Evolutionary conservation across 1,139 yeast genomes (phyloP), one percentile per base, ranked within the genome.

Genomic region (Pneumocystis oryctolagi): DNA sequence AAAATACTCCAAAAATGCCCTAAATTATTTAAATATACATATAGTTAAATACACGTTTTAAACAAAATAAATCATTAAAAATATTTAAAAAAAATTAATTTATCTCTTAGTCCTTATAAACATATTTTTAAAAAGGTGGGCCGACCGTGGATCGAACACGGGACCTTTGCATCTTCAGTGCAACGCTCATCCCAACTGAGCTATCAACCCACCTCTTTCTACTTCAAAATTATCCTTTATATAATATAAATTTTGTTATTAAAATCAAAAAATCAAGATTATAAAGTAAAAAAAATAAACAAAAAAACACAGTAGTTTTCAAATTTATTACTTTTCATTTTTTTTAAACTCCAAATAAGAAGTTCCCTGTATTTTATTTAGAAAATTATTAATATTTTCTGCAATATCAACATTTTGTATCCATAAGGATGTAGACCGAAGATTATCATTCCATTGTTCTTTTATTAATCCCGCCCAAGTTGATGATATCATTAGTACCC

Each of bases 121-220:
- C n/a, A n/a, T n/a, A n/a, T 34, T 34, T 25, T 47, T 14, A 25
- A 47, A 47, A 47, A 47, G 55, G 55, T 12, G 55, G 55, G 55
- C 30, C 55, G 55, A 47, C 55, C 55, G 55, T 47, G 55, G 55
- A 47, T 47, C 55, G 55, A 47, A 47, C 55, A 47, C 55, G 55
- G 55, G 55, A 47, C 55, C 55, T 47, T 47, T 47, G 55, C 55
- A 47, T 47, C 55, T 47, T 47, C 55, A 47, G 55, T 47, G 55
- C 55, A 47, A 47, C 55, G 55, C 55, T 47, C 55, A 47, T 47
- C 55, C 55, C 55, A 47, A 47, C 55, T 47, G 55, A 47, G 55
- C 55, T 47, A 47, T 14, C 55, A 47, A 12, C 55, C 55, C 55
- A 47, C 28, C 16, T 25, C n/a, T 5, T 25, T 1, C 2, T 1